Percentiles rank a stretch among this genome's conserved stretches.
phyloP scores from a whole-genome alignment of 169 alveolate species.

The Plasmodium gonderi region DNA sequence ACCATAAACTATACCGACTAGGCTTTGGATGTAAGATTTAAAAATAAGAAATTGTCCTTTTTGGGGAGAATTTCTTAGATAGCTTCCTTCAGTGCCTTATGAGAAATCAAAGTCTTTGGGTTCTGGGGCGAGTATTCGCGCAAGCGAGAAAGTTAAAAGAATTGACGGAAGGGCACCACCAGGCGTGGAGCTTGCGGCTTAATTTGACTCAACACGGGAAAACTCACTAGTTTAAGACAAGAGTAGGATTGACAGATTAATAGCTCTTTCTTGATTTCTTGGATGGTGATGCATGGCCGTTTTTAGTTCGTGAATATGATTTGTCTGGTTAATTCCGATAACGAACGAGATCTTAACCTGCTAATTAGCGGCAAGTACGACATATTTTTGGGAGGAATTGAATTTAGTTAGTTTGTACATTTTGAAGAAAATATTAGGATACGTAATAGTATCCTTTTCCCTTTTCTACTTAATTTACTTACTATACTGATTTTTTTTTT shows the following conservation, averaged over 20 bases:
- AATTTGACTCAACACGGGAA: constrained; percentile 94
- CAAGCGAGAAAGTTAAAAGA: constrained; percentile 95
- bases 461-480: background rate
- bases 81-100: constrained; percentile 89
- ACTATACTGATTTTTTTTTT: background rate
- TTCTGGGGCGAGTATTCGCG: constrained; percentile 96
- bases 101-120: constrained; percentile 94
- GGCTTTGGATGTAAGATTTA: constrained; percentile 64
- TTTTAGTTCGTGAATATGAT: constrained; percentile 89
- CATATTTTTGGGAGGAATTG: constrained; percentile 7
- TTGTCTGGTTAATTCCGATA: constrained; percentile 86
- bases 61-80: constrained; percentile 81
- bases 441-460: background rate
- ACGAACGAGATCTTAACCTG: constrained; percentile 96
- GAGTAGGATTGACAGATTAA: constrained; percentile 91
- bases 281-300: constrained; percentile 95
- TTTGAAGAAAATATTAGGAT: constrained; percentile 2
- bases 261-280: constrained; percentile 91
- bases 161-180: constrained; percentile 95
- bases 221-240: constrained; percentile 93
- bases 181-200: constrained; percentile 95
- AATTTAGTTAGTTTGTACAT: background rate
- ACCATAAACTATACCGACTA: constrained; percentile 94
- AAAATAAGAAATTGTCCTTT: background rate
- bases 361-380: constrained; percentile 86